Percentiles rank a stretch among this genome's conserved stretches.
Conservation (phyloP, 495 filamentous ascomycete genomes). For the Parathielavia appendiculata region DNA sequence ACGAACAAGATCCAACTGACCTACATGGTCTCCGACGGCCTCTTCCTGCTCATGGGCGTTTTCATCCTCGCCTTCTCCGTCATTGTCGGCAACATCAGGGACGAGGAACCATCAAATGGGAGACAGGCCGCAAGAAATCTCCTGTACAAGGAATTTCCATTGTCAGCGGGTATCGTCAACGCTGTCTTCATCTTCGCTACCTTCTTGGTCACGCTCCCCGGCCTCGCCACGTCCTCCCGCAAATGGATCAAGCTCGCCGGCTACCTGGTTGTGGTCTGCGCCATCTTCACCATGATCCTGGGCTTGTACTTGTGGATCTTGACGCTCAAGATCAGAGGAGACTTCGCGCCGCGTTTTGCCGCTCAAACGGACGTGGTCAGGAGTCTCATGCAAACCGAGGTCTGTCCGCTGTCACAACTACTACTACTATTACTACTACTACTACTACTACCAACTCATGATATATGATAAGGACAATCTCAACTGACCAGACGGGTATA, state of each 20-base stretch:
- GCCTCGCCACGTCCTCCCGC: slow-evolving; percentile 54
- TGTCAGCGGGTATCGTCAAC: slow-evolving; percentile 64
- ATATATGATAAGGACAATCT: too few species aligned
- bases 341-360: slow-evolving; percentile 52
- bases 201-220: slow-evolving; percentile 53
- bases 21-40: slow-evolving; percentile 52
- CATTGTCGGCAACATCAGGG: slow-evolving; percentile 48
- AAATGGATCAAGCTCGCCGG: slow-evolving; percentile 55
- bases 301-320: slow-evolving; percentile 65
- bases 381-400: slow-evolving; percentile 59
- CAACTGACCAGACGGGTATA: slow-evolving; percentile 24
- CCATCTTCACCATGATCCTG: slow-evolving; percentile 57
- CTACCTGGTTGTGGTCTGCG: slow-evolving; percentile 55
- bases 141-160: slow-evolving; percentile 55
- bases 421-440: neutral
- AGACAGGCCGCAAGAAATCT: slow-evolving; percentile 57
- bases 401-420: slow-evolving; percentile 32
- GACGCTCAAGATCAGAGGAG: slow-evolving; percentile 57
- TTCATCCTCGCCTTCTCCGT: slow-evolving; percentile 60
- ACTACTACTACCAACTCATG: neutral
- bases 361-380: slow-evolving; percentile 48
- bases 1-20: slow-evolving; percentile 53
- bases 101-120: slow-evolving; percentile 43
- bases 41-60: slow-evolving; percentile 60
- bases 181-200: slow-evolving; percentile 55